These are phyloP conservation scores for Chernovozyma aurita DNA, from an alignment of 1,139 yeast species.

Conservation along the genomic window DNA sequence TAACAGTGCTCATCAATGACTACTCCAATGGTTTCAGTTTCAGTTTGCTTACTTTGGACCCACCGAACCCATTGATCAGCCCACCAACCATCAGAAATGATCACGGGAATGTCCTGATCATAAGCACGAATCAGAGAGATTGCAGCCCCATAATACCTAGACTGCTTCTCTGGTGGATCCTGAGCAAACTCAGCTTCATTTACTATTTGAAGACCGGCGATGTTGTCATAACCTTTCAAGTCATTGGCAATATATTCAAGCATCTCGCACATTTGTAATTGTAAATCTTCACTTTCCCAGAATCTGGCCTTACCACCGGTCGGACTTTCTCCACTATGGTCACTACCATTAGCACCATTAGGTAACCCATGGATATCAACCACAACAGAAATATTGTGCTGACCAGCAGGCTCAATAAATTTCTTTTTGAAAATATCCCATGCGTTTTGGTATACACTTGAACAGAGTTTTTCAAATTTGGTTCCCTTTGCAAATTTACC, in stretches of 20 bases:
- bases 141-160: slow-evolving; percentile 66
- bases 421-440: slow-evolving; percentile 57
- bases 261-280: slow-evolving; percentile 45
- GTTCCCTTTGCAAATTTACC: slow-evolving; percentile 56
- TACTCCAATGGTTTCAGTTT: slow-evolving; percentile 46
- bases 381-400: slow-evolving; percentile 62
- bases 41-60: slow-evolving; percentile 44
- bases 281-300: slow-evolving; percentile 49
- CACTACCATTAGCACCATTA: slow-evolving; percentile 82
- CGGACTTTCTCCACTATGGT: slow-evolving; percentile 72
- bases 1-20: slow-evolving; percentile 83
- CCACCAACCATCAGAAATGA: slow-evolving; percentile 95
- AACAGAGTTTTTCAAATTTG: slow-evolving; percentile 49
- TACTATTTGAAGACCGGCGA: slow-evolving; percentile 77
- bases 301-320: slow-evolving; percentile 50
- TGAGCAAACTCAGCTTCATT: slow-evolving; percentile 74
- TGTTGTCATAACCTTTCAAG: slow-evolving; percentile 53
- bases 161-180: slow-evolving; percentile 44
- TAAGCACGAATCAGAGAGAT: slow-evolving; percentile 52
- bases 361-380: slow-evolving; percentile 89
- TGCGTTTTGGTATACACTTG: slow-evolving; percentile 58
- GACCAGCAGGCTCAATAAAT: slow-evolving; percentile 51
- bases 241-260: slow-evolving; percentile 63
- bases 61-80: slow-evolving; percentile 74
- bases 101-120: slow-evolving; percentile 59